phyloP scores from a whole-genome alignment of 2,329 filamentous ascomycete species.

The Helotiales sp. region DNA sequence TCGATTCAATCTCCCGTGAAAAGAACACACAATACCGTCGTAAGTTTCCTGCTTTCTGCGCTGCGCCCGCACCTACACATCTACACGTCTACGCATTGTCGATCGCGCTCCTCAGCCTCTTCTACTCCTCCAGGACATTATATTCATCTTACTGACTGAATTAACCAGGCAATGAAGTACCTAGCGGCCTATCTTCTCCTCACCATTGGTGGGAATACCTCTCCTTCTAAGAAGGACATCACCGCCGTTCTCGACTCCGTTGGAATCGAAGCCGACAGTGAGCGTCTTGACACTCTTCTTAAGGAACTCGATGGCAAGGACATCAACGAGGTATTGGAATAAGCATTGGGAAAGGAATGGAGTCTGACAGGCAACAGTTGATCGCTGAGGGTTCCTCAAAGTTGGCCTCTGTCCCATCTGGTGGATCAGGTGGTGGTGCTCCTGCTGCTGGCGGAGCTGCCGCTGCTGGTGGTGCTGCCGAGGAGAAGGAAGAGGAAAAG shows the following conservation, averaged over 20 bases:
- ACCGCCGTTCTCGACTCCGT: constrained; percentile 88
- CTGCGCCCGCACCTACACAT: constrained; percentile 49
- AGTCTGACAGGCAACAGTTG: constrained; percentile 58
- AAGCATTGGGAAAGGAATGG: constrained; percentile 13
- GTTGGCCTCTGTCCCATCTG: constrained; percentile 96
- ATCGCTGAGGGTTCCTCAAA: constrained; percentile 88
- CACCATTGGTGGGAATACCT: constrained; percentile 86
- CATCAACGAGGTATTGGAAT: constrained; percentile 76
- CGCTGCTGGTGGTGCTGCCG: constrained; percentile 64
- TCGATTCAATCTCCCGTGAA: constrained; percentile 94
- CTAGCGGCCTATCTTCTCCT: constrained; percentile 99
- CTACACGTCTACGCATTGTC: no score
- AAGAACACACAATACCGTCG: constrained; percentile 29
- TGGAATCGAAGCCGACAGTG: constrained; percentile 88
- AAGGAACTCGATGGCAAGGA: constrained; percentile 89
- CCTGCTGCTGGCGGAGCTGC: constrained; percentile 65
- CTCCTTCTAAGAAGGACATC: constrained; percentile 83
- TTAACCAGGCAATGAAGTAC: constrained; percentile 99
- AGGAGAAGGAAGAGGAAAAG: constrained; percentile 68
- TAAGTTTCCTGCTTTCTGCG: constrained; percentile 20
- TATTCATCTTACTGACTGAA: no score
- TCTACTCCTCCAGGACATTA: no score
- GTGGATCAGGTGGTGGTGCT: constrained; percentile 67
- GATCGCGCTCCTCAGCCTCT: no score
- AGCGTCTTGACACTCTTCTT: constrained; percentile 84